Percentiles rank a stretch among this genome's conserved stretches.
These are phyloP conservation scores for Pseudognaphalium luteoalbum DNA, from an alignment of 129 eudicot genomes.

Conservation along the genomic window DNA sequence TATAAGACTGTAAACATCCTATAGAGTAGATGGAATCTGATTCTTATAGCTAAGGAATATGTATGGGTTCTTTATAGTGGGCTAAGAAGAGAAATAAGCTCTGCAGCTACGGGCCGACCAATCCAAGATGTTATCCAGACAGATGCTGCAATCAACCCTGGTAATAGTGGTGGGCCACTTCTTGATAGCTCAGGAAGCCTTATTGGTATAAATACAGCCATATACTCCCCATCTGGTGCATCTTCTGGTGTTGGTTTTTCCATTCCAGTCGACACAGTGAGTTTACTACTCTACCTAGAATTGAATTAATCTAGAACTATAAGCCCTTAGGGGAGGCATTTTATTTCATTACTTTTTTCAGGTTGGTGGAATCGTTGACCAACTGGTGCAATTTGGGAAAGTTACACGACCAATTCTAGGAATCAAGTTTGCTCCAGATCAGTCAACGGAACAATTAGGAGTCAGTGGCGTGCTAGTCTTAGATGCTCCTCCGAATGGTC, in stretches of 20 bases:
- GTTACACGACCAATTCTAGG: slow-evolving; percentile 87
- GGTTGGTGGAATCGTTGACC: slow-evolving; percentile 89
- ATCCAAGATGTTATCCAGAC: slow-evolving; percentile 93
- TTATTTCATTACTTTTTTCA: slow-evolving; percentile 26
- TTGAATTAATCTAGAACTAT: neutral
- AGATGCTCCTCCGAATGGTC: slow-evolving; percentile 86
- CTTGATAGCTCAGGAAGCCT: slow-evolving; percentile 85
- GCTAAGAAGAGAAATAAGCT: slow-evolving; percentile 85
- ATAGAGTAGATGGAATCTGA: neutral
- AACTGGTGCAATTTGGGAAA: slow-evolving; percentile 73
- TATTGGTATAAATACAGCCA: slow-evolving; percentile 86
- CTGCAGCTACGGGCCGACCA: slow-evolving; percentile 94
- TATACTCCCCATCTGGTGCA: slow-evolving; percentile 91
- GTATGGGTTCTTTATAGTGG: slow-evolving; percentile 49
- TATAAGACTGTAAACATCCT: slow-evolving; percentile 15
- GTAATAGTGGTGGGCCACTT: slow-evolving; percentile 94
- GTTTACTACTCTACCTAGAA: slow-evolving; percentile 25
- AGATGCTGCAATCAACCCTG: slow-evolving; percentile 96
- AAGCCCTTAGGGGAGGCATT: neutral
- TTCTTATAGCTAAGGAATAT: neutral
- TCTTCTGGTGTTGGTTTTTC: slow-evolving; percentile 93
- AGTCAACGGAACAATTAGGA: slow-evolving; percentile 85
- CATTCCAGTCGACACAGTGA: slow-evolving; percentile 90
- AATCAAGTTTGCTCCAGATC: slow-evolving; percentile 88
- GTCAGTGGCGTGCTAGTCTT: slow-evolving; percentile 87